phyloP scores from a whole-genome alignment of 2,329 filamentous ascomycete species.

The Pochonia chlamydosporia region DNA sequence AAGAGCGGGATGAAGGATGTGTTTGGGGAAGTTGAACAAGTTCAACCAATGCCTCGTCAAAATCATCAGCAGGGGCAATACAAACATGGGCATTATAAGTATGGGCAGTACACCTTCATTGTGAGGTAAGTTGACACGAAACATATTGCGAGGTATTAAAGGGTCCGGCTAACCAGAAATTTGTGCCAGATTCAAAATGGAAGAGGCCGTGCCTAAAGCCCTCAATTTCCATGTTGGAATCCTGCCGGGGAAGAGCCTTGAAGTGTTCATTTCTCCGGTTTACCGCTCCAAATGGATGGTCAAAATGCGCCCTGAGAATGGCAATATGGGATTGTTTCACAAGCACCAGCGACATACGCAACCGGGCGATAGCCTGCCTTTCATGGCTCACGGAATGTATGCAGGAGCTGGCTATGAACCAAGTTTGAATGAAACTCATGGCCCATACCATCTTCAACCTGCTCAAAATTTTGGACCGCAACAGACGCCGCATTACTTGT shows the following conservation, averaged over 20 bases:
- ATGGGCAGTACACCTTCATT: constrained; percentile 18
- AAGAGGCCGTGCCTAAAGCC: constrained; percentile 20
- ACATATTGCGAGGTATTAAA: not conserved
- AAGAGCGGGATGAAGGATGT: constrained; percentile 20
- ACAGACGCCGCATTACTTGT: not conserved
- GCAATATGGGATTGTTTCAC: not conserved
- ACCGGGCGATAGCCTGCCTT: too few species aligned
- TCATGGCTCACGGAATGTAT: not conserved
- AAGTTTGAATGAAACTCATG: too few species aligned
- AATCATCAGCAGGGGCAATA: too few species aligned
- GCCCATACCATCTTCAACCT: not conserved
- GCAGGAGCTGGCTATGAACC: not conserved
- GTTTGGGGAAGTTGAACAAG: constrained; percentile 26
- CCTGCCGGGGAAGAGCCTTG: constrained; percentile 20
- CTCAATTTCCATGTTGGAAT: constrained; percentile 15
- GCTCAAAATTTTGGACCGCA: too few species aligned
- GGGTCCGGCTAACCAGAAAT: not conserved
- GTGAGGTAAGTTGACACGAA: constrained; percentile 19
- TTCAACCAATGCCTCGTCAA: constrained; percentile 10
- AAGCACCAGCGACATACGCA: constrained; percentile 3
- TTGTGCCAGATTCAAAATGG: constrained; percentile 18
- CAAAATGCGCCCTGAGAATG: not conserved
- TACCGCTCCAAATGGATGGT: constrained; percentile 26
- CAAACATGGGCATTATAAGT: too few species aligned
- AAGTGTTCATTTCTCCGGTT: constrained; percentile 19